Percentiles rank a stretch among this genome's conserved stretches.
Evolutionary conservation across 2,329 filamentous ascomycete genomes (phyloP).

Genomic region (Exophiala alcalophila): DNA sequence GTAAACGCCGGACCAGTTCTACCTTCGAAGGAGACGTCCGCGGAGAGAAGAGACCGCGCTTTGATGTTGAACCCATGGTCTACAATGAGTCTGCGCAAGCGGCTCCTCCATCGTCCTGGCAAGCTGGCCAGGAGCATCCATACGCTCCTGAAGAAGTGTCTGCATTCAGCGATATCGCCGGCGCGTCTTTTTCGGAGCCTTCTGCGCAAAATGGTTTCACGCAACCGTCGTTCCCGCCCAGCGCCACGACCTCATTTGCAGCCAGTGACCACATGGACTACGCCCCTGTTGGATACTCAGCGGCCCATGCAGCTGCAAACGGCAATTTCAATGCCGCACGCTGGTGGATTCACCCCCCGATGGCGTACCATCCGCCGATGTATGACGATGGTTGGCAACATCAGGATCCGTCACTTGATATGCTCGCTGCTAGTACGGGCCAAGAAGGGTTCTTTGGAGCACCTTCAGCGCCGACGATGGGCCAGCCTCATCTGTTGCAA

Average conservation of each 20-base stretch:
- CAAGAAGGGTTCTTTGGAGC: conserved; percentile 8
- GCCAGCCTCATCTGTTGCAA: conserved; percentile 2
- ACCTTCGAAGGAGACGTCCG: conserved; percentile 1
- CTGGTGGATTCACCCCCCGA: conserved; percentile 18
- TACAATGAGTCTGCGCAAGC: conserved; percentile 3
- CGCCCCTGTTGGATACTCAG: conserved; percentile 4
- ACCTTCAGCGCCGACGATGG: neutral
- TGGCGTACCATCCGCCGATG: conserved; percentile 16
- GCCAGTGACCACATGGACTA: conserved; percentile 15
- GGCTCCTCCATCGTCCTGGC: conserved; percentile 6
- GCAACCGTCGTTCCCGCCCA: conserved; percentile 7
- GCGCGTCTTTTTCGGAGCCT: conserved; percentile 11
- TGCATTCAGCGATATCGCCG: conserved; percentile 9
- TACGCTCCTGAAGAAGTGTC: conserved; percentile 16
- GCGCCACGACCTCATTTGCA: conserved; percentile 15
- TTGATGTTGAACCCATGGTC: neutral
- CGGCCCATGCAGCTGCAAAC: conserved; percentile 2
- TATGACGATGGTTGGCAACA: conserved; percentile 17
- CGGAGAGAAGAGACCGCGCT: conserved; percentile 11
- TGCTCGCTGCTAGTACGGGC: conserved; percentile 2
- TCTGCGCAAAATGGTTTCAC: conserved; percentile 10
- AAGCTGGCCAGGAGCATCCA: conserved; percentile 2
- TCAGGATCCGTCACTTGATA: conserved; percentile 6
- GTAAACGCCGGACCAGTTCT: conserved; percentile 11
- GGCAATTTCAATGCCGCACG: conserved; percentile 5